Evolutionary conservation across 2,329 filamentous ascomycete species (phyloP), one percentile per base, ranked within the genome.

Genomic region (Simplicillium aogashimaense): DNA sequence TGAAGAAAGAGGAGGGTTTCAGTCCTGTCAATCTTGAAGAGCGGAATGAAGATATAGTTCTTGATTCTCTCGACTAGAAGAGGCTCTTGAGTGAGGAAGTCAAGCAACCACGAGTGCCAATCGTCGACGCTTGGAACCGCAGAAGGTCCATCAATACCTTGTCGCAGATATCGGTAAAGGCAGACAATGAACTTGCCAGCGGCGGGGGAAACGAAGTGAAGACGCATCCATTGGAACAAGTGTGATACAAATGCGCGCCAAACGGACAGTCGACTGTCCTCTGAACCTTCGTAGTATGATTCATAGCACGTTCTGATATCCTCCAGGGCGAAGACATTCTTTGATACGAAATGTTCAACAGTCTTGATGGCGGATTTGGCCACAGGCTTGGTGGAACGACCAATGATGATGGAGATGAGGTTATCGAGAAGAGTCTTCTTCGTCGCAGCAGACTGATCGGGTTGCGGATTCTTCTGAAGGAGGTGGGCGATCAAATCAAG

Each of bases 361-460:
- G 74, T 74, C 51, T 81, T 79, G 45, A 87, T 72, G 7, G 80
- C 76, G 29, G 82, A 82, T 54, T 86, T 86, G 32, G 79, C 77
- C 38, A 81, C 67, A 9, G 78, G 72, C 46, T 75, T 78, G 13
- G 77, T 68, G 29, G 76, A 76, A 44, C 74, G 68, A 42, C 75
- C 70, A 16, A 71, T 67, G 33, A 85, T 69, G 12, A 81, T 75
- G 2, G 73, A 70, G 13, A 83, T 52, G 7, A 80, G 66, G 5
- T 63, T 70, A 18, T 66, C 56, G 13, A 80, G 50, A 7, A 81
- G 63, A 13, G 53, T 54, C 14, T 54, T 48, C 48, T 71, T 74
- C 28, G 70, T 61, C 3, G 53, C 44, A 11, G 49, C 51, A 3
- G 61, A 59, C 15, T 54, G 55, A n/a, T 57, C 45, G 3, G 56